phyloP scores from a whole-genome alignment of 1,284 basidiomycete genomes.

The Cryptococcus maquisensis region DNA sequence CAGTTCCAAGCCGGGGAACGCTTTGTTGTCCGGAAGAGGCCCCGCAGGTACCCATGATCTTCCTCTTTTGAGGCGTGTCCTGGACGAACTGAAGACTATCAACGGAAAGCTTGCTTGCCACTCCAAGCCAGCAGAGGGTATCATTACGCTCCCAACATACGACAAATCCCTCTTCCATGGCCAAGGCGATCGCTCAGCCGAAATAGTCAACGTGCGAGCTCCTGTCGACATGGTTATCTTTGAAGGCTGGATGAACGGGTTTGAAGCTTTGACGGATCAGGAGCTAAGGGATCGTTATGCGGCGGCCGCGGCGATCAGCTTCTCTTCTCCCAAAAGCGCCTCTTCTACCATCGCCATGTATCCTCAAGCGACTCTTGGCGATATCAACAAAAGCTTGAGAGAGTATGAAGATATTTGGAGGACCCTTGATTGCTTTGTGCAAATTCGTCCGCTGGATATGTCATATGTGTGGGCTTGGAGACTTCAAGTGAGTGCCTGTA shows the following conservation, averaged over 20 bases:
- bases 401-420: conserved; percentile 22
- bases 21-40: conserved; percentile 36
- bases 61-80: conserved; percentile 8
- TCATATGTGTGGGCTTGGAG: conserved; percentile 12
- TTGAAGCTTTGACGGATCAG: conserved; percentile 22
- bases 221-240: conserved; percentile 69
- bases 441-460: conserved; percentile 4
- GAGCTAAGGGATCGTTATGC: conserved; percentile 37
- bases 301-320: neutral
- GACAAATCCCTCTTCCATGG: conserved; percentile 77
- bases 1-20: conserved; percentile 21
- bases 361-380: conserved; percentile 11
- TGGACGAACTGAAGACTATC: conserved; percentile 10
- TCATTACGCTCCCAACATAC: conserved; percentile 61
- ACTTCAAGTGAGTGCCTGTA: conserved; percentile 18
- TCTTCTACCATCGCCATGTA: conserved; percentile 17
- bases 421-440: conserved; percentile 6
- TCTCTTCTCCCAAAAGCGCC: neutral
- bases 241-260: conserved; percentile 49
- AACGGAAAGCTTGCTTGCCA: neutral
- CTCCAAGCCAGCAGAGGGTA: neutral
- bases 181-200: conserved; percentile 67
- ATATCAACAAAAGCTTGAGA: conserved; percentile 46
- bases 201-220: conserved; percentile 30
- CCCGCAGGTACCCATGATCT: conserved; percentile 43